A percentile compares a stretch with the other conserved stretches of the same genome.
phyloP scores from a whole-genome alignment of 2,329 filamentous ascomycete genomes.

The Aschersonia sp. region DNA sequence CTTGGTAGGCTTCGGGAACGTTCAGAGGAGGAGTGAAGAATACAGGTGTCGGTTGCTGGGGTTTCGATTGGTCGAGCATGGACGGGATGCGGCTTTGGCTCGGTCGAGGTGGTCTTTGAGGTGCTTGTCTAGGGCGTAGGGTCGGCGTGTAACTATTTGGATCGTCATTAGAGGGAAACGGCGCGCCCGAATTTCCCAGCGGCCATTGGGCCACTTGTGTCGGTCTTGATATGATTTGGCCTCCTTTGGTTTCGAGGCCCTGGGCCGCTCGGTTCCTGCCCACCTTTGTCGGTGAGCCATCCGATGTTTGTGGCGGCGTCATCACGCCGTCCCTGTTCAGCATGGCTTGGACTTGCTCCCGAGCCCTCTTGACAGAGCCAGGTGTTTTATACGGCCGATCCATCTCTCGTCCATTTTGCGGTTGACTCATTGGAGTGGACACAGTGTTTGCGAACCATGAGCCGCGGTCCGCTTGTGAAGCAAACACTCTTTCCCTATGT shows the following conservation, averaged over 20 bases:
- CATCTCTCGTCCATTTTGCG: constrained; percentile 39
- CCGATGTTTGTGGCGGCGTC: constrained; percentile 1
- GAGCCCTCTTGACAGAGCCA: constrained; percentile 38
- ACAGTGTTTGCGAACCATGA: neutral
- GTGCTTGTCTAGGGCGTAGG: constrained; percentile 32
- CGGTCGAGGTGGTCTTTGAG: constrained; percentile 44
- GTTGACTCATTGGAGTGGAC: constrained; percentile 34
- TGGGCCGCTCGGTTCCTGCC: constrained; percentile 8
- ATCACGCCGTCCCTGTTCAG: constrained; percentile 9
- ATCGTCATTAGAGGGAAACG: constrained; percentile 15
- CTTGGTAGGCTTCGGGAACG: constrained; percentile 19
- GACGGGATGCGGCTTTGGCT: constrained; percentile 44
- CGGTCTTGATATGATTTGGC: constrained; percentile 32
- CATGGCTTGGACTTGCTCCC: constrained; percentile 35
- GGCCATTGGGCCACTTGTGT: constrained; percentile 41
- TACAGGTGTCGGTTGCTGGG: constrained; percentile 40
- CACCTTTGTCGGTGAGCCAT: constrained; percentile 5
- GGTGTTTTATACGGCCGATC: constrained; percentile 26
- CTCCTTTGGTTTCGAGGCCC: constrained; percentile 9
- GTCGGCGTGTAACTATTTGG: constrained; percentile 33
- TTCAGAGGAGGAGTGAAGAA: constrained; percentile 20
- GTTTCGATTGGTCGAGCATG: constrained; percentile 37
- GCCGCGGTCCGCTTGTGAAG: neutral
- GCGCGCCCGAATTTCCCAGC: constrained; percentile 21
- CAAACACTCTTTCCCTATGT: neutral